Conservation (phyloP, 495 filamentous ascomycete genomes). For the Penicillium cosmopolitanum region DNA sequence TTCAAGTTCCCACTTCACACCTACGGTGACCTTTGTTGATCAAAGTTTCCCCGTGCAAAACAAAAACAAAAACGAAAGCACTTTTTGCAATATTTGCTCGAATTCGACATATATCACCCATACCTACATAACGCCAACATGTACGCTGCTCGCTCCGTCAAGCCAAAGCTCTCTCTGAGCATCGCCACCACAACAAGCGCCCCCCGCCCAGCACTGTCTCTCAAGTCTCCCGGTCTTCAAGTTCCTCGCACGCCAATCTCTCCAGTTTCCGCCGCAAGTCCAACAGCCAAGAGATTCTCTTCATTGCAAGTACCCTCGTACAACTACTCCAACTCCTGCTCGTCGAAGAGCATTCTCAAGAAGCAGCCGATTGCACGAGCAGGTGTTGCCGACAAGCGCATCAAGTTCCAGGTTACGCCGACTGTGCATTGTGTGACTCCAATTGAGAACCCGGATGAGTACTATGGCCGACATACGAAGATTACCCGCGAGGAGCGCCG, state of each 20-base stretch:
- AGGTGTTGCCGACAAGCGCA: conserved; percentile 40
- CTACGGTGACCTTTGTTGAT: conserved; percentile 41
- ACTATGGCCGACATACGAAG: conserved; percentile 56
- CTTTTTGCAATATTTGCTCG: conserved; percentile 2
- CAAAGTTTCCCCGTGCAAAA: conserved; percentile 27
- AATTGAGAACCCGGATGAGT: conserved; percentile 56
- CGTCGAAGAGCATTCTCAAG: conserved; percentile 57
- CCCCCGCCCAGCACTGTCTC: conserved; percentile 41
- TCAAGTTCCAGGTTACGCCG: conserved; percentile 52
- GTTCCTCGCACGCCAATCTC: conserved; percentile 50
- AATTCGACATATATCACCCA: neutral
- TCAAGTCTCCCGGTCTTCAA: conserved; percentile 47
- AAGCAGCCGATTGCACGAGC: conserved; percentile 32
- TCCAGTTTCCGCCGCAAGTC: conserved; percentile 43
- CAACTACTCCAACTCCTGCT: conserved; percentile 51
- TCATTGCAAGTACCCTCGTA: conserved; percentile 46
- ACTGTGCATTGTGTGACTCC: conserved; percentile 56
- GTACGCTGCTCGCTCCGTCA: conserved; percentile 41
- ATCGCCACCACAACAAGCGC: conserved; percentile 46
- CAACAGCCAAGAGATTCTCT: conserved; percentile 47
- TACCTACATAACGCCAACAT: conserved; percentile 33
- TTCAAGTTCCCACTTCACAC: neutral
- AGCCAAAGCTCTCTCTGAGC: conserved; percentile 53
- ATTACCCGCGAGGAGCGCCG: conserved; percentile 54
- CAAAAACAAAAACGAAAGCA: neutral